These are phyloP conservation scores for Homolaphlyctis polyrhiza DNA, from an alignment of 371 early-diverging fungal genomes.

Conservation along the genomic window DNA sequence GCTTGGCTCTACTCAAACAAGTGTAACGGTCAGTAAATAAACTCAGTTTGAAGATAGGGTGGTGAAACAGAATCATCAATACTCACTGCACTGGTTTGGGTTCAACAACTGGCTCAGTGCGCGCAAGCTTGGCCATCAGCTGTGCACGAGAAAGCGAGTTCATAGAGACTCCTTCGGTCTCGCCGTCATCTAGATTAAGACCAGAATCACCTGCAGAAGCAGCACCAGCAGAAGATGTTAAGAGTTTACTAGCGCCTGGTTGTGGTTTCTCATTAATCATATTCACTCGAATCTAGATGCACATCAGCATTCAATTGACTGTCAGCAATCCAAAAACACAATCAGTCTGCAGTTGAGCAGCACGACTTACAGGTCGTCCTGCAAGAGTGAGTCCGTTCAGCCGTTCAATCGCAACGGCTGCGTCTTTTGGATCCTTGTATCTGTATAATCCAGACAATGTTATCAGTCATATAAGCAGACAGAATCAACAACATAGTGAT, in stretches of 20 bases:
- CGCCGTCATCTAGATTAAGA: conserved; percentile 47
- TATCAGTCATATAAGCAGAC: conserved; percentile 3
- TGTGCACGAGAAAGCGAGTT: conserved; percentile 74
- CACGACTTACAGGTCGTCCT: neutral
- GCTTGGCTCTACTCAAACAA: neutral
- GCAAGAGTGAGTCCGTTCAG: conserved; percentile 64
- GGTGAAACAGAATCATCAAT: conserved; percentile 10
- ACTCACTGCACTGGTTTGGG: conserved; percentile 1
- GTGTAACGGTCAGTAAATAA: conserved; percentile 10
- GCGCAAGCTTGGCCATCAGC: conserved; percentile 74
- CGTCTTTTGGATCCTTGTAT: conserved; percentile 67
- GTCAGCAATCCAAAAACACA: conserved; percentile 77
- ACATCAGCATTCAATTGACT: conserved; percentile 82
- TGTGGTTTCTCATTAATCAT: conserved; percentile 64
- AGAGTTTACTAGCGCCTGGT: too few species aligned
- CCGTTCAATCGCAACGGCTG: conserved; percentile 74
- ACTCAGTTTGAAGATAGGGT: neutral
- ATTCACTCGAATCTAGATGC: conserved; percentile 74
- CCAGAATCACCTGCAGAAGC: neutral
- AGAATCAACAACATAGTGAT: neutral
- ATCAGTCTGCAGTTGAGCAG: too few species aligned
- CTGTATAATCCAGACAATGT: conserved; percentile 25
- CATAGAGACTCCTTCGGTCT: conserved; percentile 63
- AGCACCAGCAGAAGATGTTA: neutral
- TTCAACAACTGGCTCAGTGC: conserved; percentile 14